Base-by-base conservation (phyloP, 176 grass and related monocot genomes). In the Ensete ventricosum region DNA sequence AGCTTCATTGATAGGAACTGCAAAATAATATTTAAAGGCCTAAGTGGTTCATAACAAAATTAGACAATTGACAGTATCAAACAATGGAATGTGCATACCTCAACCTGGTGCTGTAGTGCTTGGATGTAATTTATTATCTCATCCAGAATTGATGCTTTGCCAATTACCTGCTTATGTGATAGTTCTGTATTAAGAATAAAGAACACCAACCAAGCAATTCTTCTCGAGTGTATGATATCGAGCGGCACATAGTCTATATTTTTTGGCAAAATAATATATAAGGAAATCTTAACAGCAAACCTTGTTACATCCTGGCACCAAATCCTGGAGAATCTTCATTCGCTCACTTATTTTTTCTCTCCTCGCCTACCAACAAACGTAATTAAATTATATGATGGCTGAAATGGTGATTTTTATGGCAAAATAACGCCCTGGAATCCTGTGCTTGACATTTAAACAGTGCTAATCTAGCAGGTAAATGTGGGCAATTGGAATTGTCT, bases 121-220 rank as follows among this genome's bases (percentile, higher is more conserved):
- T 97, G 94, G 60, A 97, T 92, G 69, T 97, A 97, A 79, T 97
- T 93, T 81, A 97, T 97, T 83, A 93, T 93, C 85, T 97, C 94
- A 52, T 97, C 94, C 8, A 93, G 83, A 50, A 97, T 88, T 64
- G 90, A 93, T 82, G 94, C 94, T 81, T 93, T 97, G 16, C 90
- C 94, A 82, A 93, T 93, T 73, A 97, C 90, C 94, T 93, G 71
- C 73, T 81, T 59, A 67, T 82, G 74, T 23, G 79, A 79, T 52
- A 12, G 73, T 50, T 81, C 60, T 53, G 26, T 22, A 34, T 67
- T 14, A 67, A 67, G n/a, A 29, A 67, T 14, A n/a, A 17, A 67
- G 22, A 22, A 1, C 0, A 24, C 26, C 34, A 43, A 43, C 34
- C 34, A 43, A 43, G 34, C 34, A 52, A 20, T 74, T 62, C 1